Percentiles rank a stretch among this genome's conserved stretches.
These are phyloP conservation scores for Cyberlindnera lachancei DNA, from an alignment of 805 yeast genomes.

Conservation along the genomic window DNA sequence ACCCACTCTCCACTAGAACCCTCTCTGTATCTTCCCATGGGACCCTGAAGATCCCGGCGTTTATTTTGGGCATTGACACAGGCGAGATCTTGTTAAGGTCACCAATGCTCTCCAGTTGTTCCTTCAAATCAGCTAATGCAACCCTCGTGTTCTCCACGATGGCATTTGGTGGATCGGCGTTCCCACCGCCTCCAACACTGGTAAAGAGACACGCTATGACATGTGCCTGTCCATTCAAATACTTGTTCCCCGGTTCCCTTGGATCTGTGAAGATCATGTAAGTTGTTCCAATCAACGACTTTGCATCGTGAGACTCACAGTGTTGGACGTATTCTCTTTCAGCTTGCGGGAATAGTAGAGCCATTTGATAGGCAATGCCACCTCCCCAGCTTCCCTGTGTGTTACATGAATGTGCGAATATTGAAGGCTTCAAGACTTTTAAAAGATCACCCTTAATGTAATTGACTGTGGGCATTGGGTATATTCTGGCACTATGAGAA, in stretches of 20 bases:
- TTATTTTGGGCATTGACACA: constrained; percentile 68
- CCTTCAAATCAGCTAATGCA: constrained; percentile 41
- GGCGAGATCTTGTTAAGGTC: constrained; percentile 1
- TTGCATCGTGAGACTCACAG: constrained; percentile 18
- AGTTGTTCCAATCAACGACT: constrained; percentile 46
- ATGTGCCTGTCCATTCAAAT: constrained; percentile 14
- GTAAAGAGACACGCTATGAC: constrained; percentile 65
- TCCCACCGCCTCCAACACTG: constrained; percentile 42
- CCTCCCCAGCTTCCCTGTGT: constrained; percentile 80
- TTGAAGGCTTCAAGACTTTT: constrained; percentile 27
- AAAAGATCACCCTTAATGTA: constrained; percentile 58
- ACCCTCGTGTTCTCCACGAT: constrained; percentile 44
- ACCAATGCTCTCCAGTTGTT: constrained; percentile 32
- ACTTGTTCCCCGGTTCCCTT: constrained; percentile 26
- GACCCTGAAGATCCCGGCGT: constrained; percentile 72
- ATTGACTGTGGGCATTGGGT: too few species aligned
- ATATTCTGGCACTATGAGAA: too few species aligned
- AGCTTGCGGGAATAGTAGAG: constrained; percentile 46
- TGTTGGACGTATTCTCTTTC: constrained; percentile 36
- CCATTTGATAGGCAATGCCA: constrained; percentile 64
- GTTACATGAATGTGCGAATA: constrained; percentile 76
- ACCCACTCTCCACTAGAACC: constrained; percentile 30
- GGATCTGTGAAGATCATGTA: constrained; percentile 32
- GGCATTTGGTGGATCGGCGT: constrained; percentile 32
- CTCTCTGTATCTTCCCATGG: constrained; percentile 70